These are phyloP conservation scores for Xylaria sp. DNA, from an alignment of 2,329 filamentous ascomycete species.

Conservation along the genomic window DNA sequence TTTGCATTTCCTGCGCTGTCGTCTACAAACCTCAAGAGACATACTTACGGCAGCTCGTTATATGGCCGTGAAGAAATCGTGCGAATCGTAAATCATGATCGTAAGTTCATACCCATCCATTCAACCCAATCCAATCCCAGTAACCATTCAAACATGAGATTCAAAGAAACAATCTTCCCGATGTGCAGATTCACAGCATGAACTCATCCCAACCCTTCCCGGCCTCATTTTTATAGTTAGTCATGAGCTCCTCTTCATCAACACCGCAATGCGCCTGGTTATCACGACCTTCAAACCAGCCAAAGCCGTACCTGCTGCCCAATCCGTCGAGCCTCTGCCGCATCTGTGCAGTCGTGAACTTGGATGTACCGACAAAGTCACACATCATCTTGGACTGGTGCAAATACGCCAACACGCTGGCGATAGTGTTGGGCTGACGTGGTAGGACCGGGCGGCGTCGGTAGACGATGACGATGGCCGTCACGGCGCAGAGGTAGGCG, in stretches of 20 bases:
- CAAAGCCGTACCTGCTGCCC: constrained; percentile 67
- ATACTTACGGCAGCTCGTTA: no score
- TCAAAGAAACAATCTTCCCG: no score
- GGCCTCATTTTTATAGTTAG: constrained; percentile 59
- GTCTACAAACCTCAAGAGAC: no score
- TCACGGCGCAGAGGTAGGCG: constrained; percentile 57
- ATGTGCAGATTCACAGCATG: no score
- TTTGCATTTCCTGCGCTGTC: no score
- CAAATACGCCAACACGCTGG: constrained; percentile 69
- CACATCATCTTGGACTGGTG: constrained; percentile 77
- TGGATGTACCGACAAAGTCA: constrained; percentile 66
- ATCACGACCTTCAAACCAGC: constrained; percentile 71
- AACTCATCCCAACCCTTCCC: constrained; percentile 24
- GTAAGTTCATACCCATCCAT: neutral
- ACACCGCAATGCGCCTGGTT: constrained; percentile 70
- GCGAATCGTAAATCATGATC: no score
- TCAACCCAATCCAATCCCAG: neutral
- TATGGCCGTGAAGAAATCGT: no score
- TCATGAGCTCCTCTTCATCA: constrained; percentile 67
- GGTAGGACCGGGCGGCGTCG: constrained; percentile 68
- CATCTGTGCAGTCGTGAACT: constrained; percentile 57
- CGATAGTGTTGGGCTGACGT: constrained; percentile 72
- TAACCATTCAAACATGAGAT: neutral
- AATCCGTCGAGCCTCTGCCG: constrained; percentile 51
- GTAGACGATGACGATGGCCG: constrained; percentile 53